Base-by-base conservation (phyloP, 2,329 filamentous ascomycete genomes). In the Thielaviopsis euricoi region DNA sequence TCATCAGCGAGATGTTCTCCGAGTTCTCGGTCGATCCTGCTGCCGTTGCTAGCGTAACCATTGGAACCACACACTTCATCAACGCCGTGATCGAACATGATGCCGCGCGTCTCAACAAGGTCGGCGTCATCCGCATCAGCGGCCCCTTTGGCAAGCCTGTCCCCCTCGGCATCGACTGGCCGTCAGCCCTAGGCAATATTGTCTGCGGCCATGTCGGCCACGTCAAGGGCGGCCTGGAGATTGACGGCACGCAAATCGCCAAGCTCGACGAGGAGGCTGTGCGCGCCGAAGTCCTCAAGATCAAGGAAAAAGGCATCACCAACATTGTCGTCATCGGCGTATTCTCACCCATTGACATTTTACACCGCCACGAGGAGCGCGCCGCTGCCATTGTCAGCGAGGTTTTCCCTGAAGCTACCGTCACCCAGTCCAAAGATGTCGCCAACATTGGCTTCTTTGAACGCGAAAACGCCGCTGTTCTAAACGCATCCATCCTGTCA, bases 391-490 rank as follows among this genome's bases (percentile, higher is more conserved):
- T 78, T n/a, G 63, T 78, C 40, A n/a, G 12, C 26, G 48, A 54
- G 21, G 52, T 52, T 6, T 55, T 46, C 48, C 70, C 71, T 0
- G 71, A 66, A 0, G 69, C 66, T 53, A 70, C 77, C 56, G 70
- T 80, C 2, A 74, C 79, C 2, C 71, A 71, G 55, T 77, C 76
- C 10, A 73, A 73, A 54, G 74, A 77, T 15, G 74, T 80, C 2
- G 77, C 76, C 15, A 79, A 73, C 61, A 66, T 77, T 12, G 77
- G 70, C 46, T 79, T 81, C 56, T 67, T 83, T 7, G 81, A 83
- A 67, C 72, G 82, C 43, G 82, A 85, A 65, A 85, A 85, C 63
- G 81, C 81, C 0, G 76, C 79, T 1, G 81, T 85, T 19, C 69
- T 85, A 21, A 85, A 85, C 62, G 81, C 80, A 0, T 75, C 80